A percentile compares a stretch with the other conserved stretches of the same genome.
phyloP scores from a whole-genome alignment of 2,329 filamentous ascomycete species.

The Pestalotiopsis sp. region DNA sequence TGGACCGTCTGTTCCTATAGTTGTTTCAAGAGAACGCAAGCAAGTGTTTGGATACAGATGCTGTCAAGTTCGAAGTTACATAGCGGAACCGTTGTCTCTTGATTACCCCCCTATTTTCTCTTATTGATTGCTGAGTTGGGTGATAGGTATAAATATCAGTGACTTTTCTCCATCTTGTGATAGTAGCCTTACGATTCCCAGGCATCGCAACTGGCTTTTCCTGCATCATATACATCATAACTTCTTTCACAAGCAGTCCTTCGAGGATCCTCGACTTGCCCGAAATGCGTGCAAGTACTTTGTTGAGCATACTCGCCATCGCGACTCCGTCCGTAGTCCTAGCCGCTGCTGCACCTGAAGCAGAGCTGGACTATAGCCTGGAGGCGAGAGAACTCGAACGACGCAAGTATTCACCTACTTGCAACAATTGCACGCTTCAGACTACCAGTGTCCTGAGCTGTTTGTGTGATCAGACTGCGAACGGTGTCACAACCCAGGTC shows the following conservation, averaged over 20 bases:
- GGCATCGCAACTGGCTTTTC: not conserved
- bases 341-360: not conserved
- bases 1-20: not conserved
- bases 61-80: not conserved
- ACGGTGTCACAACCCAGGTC: not conserved
- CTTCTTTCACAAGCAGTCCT: not conserved
- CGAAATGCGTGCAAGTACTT: not conserved
- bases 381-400: not conserved
- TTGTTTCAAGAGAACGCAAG: not conserved
- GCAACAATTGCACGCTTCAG: not conserved
- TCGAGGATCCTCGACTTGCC: not conserved
- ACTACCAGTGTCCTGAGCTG: not conserved
- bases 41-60: not conserved
- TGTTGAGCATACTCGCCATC: not conserved
- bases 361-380: not conserved
- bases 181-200: too few relatives aligned
- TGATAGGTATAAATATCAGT: not conserved
- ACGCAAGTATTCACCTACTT: not conserved
- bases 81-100: too few relatives aligned
- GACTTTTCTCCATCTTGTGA: not conserved
- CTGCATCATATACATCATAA: not conserved
- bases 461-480: not conserved
- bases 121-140: not conserved
- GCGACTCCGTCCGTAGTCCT: not conserved
- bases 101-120: not conserved